Base-by-base conservation (phyloP, 2,329 filamentous ascomycete species). In the Fusarium sp. region DNA sequence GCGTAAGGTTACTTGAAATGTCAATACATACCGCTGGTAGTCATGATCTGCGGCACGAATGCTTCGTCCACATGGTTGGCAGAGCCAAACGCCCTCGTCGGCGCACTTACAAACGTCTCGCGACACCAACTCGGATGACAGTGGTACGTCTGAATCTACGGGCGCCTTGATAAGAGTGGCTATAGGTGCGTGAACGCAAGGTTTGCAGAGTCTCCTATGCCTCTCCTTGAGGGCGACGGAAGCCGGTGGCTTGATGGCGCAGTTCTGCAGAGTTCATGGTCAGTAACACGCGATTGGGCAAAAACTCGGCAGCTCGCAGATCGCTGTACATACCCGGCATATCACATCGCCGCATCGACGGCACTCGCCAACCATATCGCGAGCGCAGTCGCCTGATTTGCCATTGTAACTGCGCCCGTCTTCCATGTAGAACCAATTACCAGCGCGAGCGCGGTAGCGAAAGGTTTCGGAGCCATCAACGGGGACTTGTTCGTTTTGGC, bases 321-420 rank as follows among this genome's bases (percentile, higher is more conserved):
- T 59, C 58, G 21, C 63, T 70, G 58, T 68, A 69, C 89, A 80
- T 87, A 97, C 94, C 82, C 95, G 89, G 81, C 95, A 98, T 61
- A 97, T 90, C 31, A 94, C 87, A 33, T 84, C 90, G 42, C 88
- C 88, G 80, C 95, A 98, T 70, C 91, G 88, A 61, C 94, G 89
- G 81, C 95, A 98, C 74, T 92, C 91, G 45, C 87, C 89, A 10
- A 98, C 95, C 89, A 97, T 89, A 80, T 98, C 95, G 69, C 94
- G 87, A 27, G 95, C 95, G 79, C 95, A 98, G 75, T 88, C 87
- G 10, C 93, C 91, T 33, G 93, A 86, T 81, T 94, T 95, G 58
- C 92, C 91, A 70, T 86, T 84, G 74, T 84, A 85, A 60, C 86
- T 75, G 19, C 89, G 82, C 46, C 83, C 83, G 60, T 89, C 85